Evolutionary conservation across 805 yeast species (phyloP).

Genomic region (Cyberlindnera maritima): DNA sequence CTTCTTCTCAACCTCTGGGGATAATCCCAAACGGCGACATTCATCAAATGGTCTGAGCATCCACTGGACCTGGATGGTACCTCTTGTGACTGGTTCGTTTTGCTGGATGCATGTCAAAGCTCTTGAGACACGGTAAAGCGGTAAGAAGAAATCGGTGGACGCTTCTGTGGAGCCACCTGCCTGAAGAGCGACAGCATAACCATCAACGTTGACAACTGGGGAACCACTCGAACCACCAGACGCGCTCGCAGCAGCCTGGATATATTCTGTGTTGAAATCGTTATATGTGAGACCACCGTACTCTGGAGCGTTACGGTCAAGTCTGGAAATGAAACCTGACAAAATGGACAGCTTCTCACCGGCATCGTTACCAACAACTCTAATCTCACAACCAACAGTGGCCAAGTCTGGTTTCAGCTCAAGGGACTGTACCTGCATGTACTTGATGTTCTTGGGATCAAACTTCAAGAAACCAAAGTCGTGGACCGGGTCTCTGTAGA

Average conservation of each 20-base stretch:
- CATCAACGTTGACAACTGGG: conserved; percentile 90
- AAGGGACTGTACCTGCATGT: conserved; percentile 67
- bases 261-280: conserved; percentile 91
- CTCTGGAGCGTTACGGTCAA: conserved; percentile 93
- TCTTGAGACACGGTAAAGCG: conserved; percentile 77
- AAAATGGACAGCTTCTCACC: conserved; percentile 90
- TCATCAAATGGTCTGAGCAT: conserved; percentile 82
- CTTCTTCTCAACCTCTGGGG: conserved; percentile 64
- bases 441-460: conserved; percentile 67
- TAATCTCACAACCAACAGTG: conserved; percentile 86
- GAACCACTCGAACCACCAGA: conserved; percentile 96
- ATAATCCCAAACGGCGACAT: conserved; percentile 82
- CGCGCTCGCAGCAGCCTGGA: conserved; percentile 95
- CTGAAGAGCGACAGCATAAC: conserved; percentile 85
- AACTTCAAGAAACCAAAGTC: conserved; percentile 89
- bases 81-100: conserved; percentile 65
- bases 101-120: conserved; percentile 75
- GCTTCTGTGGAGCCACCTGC: conserved; percentile 94
- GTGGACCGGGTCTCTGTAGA: conserved; percentile 92
- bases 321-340: conserved; percentile 73
- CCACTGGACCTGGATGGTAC: conserved; percentile 93
- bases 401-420: conserved; percentile 79
- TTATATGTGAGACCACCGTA: conserved; percentile 86
- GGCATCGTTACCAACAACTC: conserved; percentile 95
- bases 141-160: conserved; percentile 89